These are phyloP conservation scores for Ophiostoma sp. DNA, from an alignment of 2,329 filamentous ascomycete species.

Conservation along the genomic window DNA sequence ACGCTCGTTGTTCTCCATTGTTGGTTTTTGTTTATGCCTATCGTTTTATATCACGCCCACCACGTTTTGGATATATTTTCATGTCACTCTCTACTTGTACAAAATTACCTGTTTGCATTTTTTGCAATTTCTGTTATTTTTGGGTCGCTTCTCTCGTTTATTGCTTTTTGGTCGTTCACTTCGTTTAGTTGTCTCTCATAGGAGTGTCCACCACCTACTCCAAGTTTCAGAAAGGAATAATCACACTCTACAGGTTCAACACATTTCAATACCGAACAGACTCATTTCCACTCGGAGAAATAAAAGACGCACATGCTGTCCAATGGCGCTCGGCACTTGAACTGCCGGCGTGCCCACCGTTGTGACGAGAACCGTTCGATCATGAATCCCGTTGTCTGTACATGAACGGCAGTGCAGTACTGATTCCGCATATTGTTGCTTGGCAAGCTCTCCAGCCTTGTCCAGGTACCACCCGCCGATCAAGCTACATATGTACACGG, in stretches of 20 bases:
- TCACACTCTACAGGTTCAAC: not conserved
- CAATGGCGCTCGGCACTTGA: not conserved
- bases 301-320: not conserved
- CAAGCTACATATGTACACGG: not conserved
- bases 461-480: not conserved
- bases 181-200: not conserved
- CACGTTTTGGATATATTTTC: not conserved
- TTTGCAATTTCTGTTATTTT: not conserved
- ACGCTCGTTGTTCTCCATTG: not conserved
- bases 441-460: not conserved
- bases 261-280: not conserved
- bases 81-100: conserved; percentile 9
- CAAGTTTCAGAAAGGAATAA: not conserved
- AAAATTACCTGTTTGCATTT: not conserved
- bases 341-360: not conserved
- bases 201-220: not conserved
- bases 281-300: not conserved
- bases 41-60: not conserved
- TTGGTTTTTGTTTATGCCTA: not conserved
- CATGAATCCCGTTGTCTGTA: not conserved
- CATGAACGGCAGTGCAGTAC: not conserved
- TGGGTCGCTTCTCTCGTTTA: not conserved
- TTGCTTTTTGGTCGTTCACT: not conserved
- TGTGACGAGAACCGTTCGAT: not conserved
- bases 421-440: not conserved